Evolutionary conservation across 2,329 filamentous ascomycete species (phyloP).

Genomic region (Colletotrichum cereale): DNA sequence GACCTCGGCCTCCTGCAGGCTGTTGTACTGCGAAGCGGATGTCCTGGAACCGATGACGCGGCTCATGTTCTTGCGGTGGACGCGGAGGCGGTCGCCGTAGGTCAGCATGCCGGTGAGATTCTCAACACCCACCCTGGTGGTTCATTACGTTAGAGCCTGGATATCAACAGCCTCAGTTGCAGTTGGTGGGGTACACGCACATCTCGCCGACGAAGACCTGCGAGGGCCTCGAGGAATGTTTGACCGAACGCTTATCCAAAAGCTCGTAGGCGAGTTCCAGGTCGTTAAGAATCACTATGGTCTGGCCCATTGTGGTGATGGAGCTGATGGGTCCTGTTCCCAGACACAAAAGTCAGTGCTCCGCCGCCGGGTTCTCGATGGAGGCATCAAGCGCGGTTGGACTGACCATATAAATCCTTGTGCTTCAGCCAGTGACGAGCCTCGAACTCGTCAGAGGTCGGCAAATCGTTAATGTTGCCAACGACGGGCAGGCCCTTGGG

Average conservation of each 20-base stretch:
- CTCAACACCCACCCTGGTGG: constrained; percentile 51
- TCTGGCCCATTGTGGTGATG: constrained; percentile 54
- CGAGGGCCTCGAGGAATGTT: constrained; percentile 50
- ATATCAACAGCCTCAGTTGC: background rate
- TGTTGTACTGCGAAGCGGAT: constrained; percentile 53
- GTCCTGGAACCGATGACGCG: constrained; percentile 59
- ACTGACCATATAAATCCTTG: constrained; percentile 49
- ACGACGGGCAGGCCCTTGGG: constrained; percentile 55
- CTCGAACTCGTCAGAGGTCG: constrained; percentile 48
- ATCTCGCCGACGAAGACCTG: constrained; percentile 52
- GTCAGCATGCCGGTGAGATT: constrained; percentile 50
- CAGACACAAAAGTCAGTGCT: background rate
- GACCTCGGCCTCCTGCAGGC: constrained; percentile 58
- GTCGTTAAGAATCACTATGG: constrained; percentile 57
- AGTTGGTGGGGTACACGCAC: constrained; percentile 42
- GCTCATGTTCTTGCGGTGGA: constrained; percentile 59
- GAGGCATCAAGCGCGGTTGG: too few relatives aligned
- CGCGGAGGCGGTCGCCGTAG: constrained; percentile 53
- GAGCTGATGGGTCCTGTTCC: constrained; percentile 46
- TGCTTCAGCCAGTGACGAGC: constrained; percentile 52
- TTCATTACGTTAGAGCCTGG: background rate
- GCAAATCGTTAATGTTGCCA: constrained; percentile 62
- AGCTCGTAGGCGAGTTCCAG: constrained; percentile 51
- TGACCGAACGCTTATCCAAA: constrained; percentile 50
- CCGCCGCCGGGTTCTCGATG: fast-evolving